Evolutionary conservation across 2,329 filamentous ascomycete species (phyloP).

Genomic region (Colletotrichum magnum): DNA sequence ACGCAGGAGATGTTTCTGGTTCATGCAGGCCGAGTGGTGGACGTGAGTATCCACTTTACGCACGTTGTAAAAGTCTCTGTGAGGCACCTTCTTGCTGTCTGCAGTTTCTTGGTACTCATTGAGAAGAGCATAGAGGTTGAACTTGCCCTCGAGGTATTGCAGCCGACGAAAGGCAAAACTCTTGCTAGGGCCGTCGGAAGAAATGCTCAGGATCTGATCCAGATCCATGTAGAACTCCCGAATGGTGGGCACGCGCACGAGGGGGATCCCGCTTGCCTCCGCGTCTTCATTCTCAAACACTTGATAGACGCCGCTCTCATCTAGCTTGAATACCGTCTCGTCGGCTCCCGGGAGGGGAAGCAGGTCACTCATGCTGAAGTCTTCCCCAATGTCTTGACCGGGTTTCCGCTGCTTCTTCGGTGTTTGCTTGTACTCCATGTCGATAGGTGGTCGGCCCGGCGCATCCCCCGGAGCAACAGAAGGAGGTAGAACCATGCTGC

Average conservation of each 20-base stretch:
- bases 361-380: slow-evolving; percentile 87
- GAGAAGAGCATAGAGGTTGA: slow-evolving; percentile 91
- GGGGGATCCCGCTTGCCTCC: slow-evolving; percentile 74
- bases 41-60: slow-evolving; percentile 99
- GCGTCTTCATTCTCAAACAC: slow-evolving; percentile 82
- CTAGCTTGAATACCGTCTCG: slow-evolving; percentile 82
- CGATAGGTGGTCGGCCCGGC: slow-evolving; percentile 43
- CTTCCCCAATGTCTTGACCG: slow-evolving; percentile 90
- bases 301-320: slow-evolving; percentile 90
- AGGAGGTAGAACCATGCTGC: slow-evolving; percentile 57
- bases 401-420: slow-evolving; percentile 81
- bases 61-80: slow-evolving; percentile 99
- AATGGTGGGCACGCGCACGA: slow-evolving; percentile 89
- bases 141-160: slow-evolving; percentile 97
- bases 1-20: slow-evolving; percentile 96
- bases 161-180: slow-evolving; percentile 96
- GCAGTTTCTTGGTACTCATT: slow-evolving; percentile 99
- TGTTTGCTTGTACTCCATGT: slow-evolving; percentile 58
- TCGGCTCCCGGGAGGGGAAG: slow-evolving; percentile 80
- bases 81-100: slow-evolving; percentile 96
- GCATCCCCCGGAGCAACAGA: not conserved
- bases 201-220: slow-evolving; percentile 88
- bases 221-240: slow-evolving; percentile 97
- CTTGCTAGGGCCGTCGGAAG: slow-evolving; percentile 95
- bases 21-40: slow-evolving; percentile 99